Base-by-base conservation (phyloP, 176 grass and related monocot genomes). In the Cymbopogon citratus region DNA sequence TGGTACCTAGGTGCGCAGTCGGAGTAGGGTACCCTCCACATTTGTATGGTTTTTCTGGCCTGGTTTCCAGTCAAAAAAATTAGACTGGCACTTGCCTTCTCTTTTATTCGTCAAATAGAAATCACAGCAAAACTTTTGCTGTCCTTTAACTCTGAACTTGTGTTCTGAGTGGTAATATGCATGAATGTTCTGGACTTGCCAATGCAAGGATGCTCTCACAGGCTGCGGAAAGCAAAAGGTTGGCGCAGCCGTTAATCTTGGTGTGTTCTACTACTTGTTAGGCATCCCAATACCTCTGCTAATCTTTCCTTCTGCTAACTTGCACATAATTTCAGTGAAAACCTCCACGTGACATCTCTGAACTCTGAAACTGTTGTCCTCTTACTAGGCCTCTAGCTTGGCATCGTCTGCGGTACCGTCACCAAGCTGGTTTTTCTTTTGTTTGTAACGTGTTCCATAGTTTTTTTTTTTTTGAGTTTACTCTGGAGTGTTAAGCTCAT, bases 161-260 rank as follows among this genome's bases (percentile, higher is more conserved):
- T 23, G 54, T 57, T 57, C 21, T 23, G 52, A 3, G 51, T 54
- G 7, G 19, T 54, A 54, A 54, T 21, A 21, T 54, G 51, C 2
- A n/a, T 54, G 18, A 54, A 18, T 54, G 18, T 4, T 54, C 51
- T 57, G 52, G 21, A 40, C 4, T 15, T 28, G 12, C 9, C 68
- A 85, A n/a, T n/a, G n/a, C n/a, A n/a, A n/a, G n/a, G 83, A 75
- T 0, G 54, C 79, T n/a, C 83, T 79, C 8, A 85, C 83, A 0
- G 83, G 83, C 43, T 72, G 83, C 16, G 83, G 83, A n/a, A 85
- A 85, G 56, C 83, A 79, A 16, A 85, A 63, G 15, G 64, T 85
- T 5, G 83, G 83, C 0, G 75, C 83, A 5, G 66, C 31, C 16
- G 56, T 85, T 7, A 85, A 85, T 25, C 83, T 79, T 11, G 66